Base-by-base conservation (phyloP, 805 yeast species). In the Suhomyces xylopsoci region DNA sequence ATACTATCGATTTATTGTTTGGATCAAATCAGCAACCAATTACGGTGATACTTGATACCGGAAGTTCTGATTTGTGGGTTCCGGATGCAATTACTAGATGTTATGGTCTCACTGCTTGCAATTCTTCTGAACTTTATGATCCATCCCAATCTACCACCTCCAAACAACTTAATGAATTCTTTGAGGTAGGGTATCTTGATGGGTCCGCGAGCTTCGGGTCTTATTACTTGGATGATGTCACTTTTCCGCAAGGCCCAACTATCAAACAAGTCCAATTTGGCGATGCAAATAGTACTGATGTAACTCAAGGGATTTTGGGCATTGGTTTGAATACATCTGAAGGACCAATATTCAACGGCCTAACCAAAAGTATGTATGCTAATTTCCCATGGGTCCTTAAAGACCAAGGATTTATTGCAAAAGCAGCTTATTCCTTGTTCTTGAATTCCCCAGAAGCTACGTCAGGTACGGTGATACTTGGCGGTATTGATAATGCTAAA, bases 401-500 rank as follows among this genome's bases (percentile, higher is more conserved):
- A 32, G 14, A 49, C 7, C 49, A 52, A 30, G 60, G 58, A 2
- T 3, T 47, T n/a, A 59, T 54, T 44, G 5, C 40, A 2, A 46
- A 32, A 3, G 49, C 52, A 3, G 43, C 54, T 7, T 59, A 52
- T 40, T 59, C 63, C 9, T 30, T 59, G 8, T 59, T 56, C 55
- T 51, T 63, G 49, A 55, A 57, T 47, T 28, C 26, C 5, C n/a
- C 19, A 5, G 24, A 41, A 7, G 50, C 54, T 1, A 12, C 26
- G 0, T 2, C 42, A 8, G 67, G 65, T 5, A 40, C 57, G 2
- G 36, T 63, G 19, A 43, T 63, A 7, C 62, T 63, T 50, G 67
- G 66, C 7, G 66, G 60, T 8, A 56, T 60, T 17, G 67, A 63
- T 53, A 41, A 51, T 8, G 61, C 49, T 22, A 63, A 63, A 51